A percentile compares a stretch with the other conserved stretches of the same genome.
Evolutionary conservation across 441 rosid genomes (phyloP).

Genomic region (Biscutella auriculata): DNA sequence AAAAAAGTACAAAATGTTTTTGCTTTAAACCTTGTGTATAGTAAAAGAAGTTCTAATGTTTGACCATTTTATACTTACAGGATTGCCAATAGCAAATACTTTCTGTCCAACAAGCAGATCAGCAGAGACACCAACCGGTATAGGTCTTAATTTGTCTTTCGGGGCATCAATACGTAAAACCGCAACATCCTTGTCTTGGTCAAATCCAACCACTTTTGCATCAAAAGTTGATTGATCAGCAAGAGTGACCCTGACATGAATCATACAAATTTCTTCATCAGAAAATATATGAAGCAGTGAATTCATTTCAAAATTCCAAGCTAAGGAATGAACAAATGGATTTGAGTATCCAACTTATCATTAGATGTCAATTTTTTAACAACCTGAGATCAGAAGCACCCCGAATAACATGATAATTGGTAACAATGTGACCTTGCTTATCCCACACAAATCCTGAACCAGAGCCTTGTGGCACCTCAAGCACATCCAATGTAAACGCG

Average conservation of each 20-base stretch:
- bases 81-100: conserved; percentile 93
- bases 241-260: conserved; percentile 64
- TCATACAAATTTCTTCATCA: conserved; percentile 13
- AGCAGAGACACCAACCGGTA: conserved; percentile 85
- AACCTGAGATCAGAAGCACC: conserved; percentile 95
- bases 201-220: conserved; percentile 84
- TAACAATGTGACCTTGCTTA: conserved; percentile 70
- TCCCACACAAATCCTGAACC: conserved; percentile 98
- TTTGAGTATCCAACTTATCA: neutral
- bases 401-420: conserved; percentile 92
- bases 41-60: neutral
- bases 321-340: neutral
- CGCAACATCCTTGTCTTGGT: conserved; percentile 97
- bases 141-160: conserved; percentile 58
- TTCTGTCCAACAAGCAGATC: conserved; percentile 97
- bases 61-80: conserved; percentile 42
- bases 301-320: neutral
- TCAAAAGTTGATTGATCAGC: conserved; percentile 76
- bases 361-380: neutral
- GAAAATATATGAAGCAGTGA: neutral
- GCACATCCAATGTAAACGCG: conserved; percentile 81
- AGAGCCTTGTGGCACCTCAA: conserved; percentile 96
- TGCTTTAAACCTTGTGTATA: neutral
- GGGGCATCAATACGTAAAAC: conserved; percentile 71
- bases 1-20: conserved; percentile 1